Conservation (phyloP, 176 grass and related monocot genomes). For the Oropetium thomaeum region DNA sequence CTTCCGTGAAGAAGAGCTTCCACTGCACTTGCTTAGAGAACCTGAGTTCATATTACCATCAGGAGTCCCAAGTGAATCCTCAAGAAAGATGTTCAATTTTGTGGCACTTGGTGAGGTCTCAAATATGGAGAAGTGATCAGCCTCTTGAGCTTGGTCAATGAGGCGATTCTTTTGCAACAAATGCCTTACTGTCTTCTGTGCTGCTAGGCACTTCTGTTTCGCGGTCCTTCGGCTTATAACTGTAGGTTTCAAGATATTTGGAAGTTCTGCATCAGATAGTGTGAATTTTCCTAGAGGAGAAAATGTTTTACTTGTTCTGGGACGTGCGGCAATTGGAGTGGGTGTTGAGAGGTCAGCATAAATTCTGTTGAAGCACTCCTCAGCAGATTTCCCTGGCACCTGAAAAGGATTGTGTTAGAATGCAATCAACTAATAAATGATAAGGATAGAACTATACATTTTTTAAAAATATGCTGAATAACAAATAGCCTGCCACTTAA, state of each 20-base stretch:
- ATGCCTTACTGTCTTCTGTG: conserved; percentile 70
- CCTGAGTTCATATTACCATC: conserved; percentile 17
- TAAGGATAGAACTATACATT: not conserved
- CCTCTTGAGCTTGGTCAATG: conserved; percentile 51
- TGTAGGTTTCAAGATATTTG: conserved; percentile 34
- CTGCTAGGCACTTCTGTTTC: conserved; percentile 50
- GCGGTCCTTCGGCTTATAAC: conserved; percentile 31
- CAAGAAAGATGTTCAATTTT: conserved; percentile 33
- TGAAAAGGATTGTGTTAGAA: conserved; percentile 34
- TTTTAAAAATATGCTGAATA: conserved; percentile 10
- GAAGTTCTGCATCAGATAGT: conserved; percentile 50
- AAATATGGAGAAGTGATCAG: conserved; percentile 81
- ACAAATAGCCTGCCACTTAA: conserved; percentile 12
- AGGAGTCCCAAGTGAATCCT: conserved; percentile 50
- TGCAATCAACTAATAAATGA: conserved; percentile 11
- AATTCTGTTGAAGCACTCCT: conserved; percentile 83
- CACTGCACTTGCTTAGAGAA: conserved; percentile 37
- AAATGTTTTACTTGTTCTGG: conserved; percentile 50
- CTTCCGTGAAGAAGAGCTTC: conserved; percentile 34
- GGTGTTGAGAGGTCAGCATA: conserved; percentile 66
- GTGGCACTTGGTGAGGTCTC: conserved; percentile 61
- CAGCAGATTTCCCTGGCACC: conserved; percentile 73
- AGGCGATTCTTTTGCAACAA: conserved; percentile 67
- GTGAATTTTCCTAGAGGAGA: conserved; percentile 62
- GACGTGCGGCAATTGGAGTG: conserved; percentile 53